Percentiles rank a stretch among this genome's conserved stretches.
phyloP scores from a whole-genome alignment of 371 early-diverging fungal species.

The Furculomyces boomerangus region DNA sequence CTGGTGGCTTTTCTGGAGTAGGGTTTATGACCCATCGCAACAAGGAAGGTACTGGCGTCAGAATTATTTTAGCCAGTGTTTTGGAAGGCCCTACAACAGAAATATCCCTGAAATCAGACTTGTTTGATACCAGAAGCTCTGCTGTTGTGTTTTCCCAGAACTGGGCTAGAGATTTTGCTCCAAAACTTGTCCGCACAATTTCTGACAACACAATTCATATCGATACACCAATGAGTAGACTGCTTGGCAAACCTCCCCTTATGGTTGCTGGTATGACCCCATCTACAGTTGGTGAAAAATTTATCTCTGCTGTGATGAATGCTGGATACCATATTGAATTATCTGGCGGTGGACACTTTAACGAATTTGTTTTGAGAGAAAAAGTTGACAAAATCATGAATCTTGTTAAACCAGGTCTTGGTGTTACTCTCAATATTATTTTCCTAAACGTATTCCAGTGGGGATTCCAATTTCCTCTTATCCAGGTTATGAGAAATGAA shows the following conservation, averaged over 20 bases:
- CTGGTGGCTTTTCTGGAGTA: slow-evolving; percentile 70
- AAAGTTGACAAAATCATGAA: slow-evolving; percentile 66
- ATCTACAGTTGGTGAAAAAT: slow-evolving; percentile 16
- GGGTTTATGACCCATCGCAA: slow-evolving; percentile 71
- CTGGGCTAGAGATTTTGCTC: slow-evolving; percentile 81
- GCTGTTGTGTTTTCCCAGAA: slow-evolving; percentile 72
- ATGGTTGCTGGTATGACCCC: slow-evolving; percentile 29
- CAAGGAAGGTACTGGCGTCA: slow-evolving; percentile 90
- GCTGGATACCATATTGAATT: slow-evolving; percentile 90
- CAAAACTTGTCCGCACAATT: slow-evolving; percentile 33
- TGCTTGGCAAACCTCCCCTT: slow-evolving; percentile 40
- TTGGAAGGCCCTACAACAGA: slow-evolving; percentile 48
- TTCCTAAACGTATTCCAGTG: slow-evolving; percentile 88
- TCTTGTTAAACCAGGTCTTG: slow-evolving; percentile 50
- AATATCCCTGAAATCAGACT: slow-evolving; percentile 60
- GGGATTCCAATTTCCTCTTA: slow-evolving; percentile 89
- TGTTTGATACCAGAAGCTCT: slow-evolving; percentile 59
- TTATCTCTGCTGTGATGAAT: slow-evolving; percentile 63
- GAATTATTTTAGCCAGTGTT: slow-evolving; percentile 59
- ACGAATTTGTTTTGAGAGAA: slow-evolving; percentile 55
- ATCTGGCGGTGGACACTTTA: slow-evolving; percentile 92
- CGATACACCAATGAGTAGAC: slow-evolving; percentile 74
- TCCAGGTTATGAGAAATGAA: slow-evolving; percentile 71
- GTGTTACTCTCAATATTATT: slow-evolving; percentile 76
- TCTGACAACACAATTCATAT: slow-evolving; percentile 43